Evolutionary conservation across 2,329 filamentous ascomycete genomes (phyloP).

Genomic region (Calonectria crousiana): DNA sequence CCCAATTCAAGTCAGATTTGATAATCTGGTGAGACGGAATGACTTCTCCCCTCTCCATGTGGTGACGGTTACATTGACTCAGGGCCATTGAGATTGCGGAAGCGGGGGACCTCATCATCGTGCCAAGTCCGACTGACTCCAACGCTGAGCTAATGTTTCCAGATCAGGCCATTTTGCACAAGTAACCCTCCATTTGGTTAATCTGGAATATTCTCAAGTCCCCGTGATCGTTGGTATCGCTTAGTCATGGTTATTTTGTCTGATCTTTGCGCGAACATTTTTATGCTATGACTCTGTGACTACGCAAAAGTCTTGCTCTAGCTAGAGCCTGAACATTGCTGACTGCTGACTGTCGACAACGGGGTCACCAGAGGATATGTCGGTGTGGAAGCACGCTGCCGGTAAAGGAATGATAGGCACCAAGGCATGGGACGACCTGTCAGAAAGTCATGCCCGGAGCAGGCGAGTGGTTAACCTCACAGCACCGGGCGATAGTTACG

Average conservation of each 20-base stretch:
- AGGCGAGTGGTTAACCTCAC: neutral
- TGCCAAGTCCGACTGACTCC: constrained; percentile 7
- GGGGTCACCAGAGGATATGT: neutral
- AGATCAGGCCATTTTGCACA: constrained; percentile 13
- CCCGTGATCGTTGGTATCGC: neutral
- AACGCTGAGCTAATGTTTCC: neutral
- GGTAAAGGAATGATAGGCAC: neutral
- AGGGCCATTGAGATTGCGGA: constrained; percentile 4
- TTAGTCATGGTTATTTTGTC: neutral
- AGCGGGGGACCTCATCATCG: constrained; percentile 10
- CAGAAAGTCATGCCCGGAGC: neutral
- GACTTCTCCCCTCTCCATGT: neutral
- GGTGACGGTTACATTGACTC: constrained; percentile 12
- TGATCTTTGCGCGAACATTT: neutral
- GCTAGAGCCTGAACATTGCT: neutral
- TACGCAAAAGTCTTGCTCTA: neutral
- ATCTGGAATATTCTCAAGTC: neutral
- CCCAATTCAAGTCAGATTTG: constrained; percentile 10
- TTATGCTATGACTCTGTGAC: neutral
- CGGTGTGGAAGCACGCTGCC: neutral
- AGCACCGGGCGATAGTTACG: neutral
- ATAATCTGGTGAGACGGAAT: constrained; percentile 20
- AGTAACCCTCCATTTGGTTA: constrained; percentile 3
- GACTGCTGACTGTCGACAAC: neutral
- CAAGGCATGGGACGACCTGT: neutral